Evolutionary conservation across 768 basidiomycete genomes (phyloP).

Genomic region (Mycena maculata): DNA sequence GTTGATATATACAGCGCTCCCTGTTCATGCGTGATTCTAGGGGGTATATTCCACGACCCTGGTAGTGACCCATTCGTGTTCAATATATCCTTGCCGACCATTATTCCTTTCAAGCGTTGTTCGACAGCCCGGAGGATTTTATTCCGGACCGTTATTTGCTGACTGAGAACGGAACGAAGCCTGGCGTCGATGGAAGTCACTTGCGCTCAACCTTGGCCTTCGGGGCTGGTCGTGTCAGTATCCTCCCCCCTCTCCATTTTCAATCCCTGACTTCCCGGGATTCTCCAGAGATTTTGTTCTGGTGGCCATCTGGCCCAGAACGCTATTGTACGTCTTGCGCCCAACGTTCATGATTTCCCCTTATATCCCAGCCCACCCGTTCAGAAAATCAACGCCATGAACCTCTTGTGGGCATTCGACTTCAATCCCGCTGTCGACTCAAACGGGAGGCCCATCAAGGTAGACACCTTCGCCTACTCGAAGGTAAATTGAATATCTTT

Average conservation of each 20-base stretch:
- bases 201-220: neutral
- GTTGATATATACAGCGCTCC: too few relatives aligned
- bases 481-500: neutral
- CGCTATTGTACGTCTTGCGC: too few relatives aligned
- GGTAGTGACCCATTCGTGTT: neutral
- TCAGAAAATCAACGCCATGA: conserved; percentile 7
- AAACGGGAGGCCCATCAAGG: neutral
- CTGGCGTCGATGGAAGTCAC: conserved; percentile 19
- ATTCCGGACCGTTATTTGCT: conserved; percentile 21
- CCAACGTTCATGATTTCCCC: too few relatives aligned
- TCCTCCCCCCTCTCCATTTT: too few relatives aligned
- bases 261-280: too few relatives aligned
- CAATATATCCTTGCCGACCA: too few relatives aligned
- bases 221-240: too few relatives aligned
- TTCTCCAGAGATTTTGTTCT: too few relatives aligned
- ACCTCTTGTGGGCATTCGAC: conserved; percentile 6
- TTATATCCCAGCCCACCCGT: too few relatives aligned
- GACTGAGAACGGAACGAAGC: conserved; percentile 18
- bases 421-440: neutral
- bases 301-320: too few relatives aligned
- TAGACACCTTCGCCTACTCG: neutral
- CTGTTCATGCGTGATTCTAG: neutral
- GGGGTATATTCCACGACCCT: conserved; percentile 18
- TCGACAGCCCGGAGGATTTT: conserved; percentile 25
- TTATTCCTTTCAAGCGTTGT: conserved; percentile 1